Conservation (phyloP, 345 rosid species). For the Clarkia xantiana region DNA sequence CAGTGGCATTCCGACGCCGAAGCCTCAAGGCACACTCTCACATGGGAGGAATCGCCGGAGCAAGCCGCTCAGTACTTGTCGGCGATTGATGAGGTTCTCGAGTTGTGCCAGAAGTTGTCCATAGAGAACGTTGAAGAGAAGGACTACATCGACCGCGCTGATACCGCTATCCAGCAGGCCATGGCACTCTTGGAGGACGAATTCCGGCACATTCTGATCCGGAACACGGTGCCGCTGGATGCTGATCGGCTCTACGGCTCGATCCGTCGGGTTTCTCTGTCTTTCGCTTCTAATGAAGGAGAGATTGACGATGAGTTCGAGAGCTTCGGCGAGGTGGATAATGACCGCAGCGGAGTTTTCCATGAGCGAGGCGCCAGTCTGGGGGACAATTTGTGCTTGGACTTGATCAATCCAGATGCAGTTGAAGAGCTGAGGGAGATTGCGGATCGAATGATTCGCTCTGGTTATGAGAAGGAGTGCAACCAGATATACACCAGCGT, state of each 20-base stretch:
- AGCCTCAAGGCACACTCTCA: conserved; percentile 12
- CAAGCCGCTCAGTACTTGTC: conserved; percentile 53
- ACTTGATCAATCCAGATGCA: conserved; percentile 56
- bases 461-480: conserved; percentile 90
- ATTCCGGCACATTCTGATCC: conserved; percentile 59
- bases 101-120: conserved; percentile 34
- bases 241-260: conserved; percentile 72
- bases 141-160: conserved; percentile 64
- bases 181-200: conserved; percentile 93
- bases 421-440: conserved; percentile 59
- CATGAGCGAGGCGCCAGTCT: conserved; percentile 86
- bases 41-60: conserved; percentile 59
- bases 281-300: conserved; percentile 40
- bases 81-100: conserved; percentile 67
- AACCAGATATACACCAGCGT: conserved; percentile 73
- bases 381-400: conserved; percentile 63
- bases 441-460: conserved; percentile 75
- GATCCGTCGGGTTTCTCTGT: conserved; percentile 58
- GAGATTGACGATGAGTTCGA: conserved; percentile 59
- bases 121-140: conserved; percentile 18
- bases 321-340: conserved; percentile 57
- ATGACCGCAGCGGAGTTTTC: conserved; percentile 40
- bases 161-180: conserved; percentile 69
- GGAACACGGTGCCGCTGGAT: conserved; percentile 73
- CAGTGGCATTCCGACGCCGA: conserved; percentile 37